Conservation (phyloP, 257 asterid genomes). For the Solanum pinnatisectum region DNA sequence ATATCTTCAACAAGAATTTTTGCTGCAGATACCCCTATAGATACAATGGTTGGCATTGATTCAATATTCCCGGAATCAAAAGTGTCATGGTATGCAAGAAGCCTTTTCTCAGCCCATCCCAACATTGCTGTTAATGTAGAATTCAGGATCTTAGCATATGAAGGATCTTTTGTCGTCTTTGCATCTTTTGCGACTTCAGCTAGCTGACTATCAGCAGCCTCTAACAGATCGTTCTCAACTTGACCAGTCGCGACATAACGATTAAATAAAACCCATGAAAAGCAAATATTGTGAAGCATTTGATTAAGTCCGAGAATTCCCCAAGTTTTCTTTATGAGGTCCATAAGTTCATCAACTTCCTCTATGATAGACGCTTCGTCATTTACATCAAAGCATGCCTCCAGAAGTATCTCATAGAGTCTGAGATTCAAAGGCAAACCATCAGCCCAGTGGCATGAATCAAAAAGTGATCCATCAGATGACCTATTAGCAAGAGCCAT, state of each 20-base stretch:
- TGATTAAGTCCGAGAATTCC: conserved; percentile 76
- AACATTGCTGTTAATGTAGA: conserved; percentile 84
- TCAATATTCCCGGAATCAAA: conserved; percentile 64
- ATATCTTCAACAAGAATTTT: conserved; percentile 90
- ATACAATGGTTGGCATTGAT: conserved; percentile 81
- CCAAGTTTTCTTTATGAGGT: conserved; percentile 94
- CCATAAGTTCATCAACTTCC: conserved; percentile 94
- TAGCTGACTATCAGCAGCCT: conserved; percentile 77
- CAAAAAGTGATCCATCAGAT: conserved; percentile 64
- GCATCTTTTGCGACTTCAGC: conserved; percentile 92
- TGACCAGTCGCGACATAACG: conserved; percentile 87
- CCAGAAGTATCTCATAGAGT: conserved; percentile 84
- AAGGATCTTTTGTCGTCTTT: conserved; percentile 64
- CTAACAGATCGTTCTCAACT: conserved; percentile 59
- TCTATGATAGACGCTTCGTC: conserved; percentile 74
- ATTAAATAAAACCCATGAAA: conserved; percentile 87
- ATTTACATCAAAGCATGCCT: conserved; percentile 74
- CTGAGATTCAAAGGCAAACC: conserved; percentile 89
- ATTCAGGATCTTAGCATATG: conserved; percentile 65
- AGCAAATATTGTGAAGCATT: conserved; percentile 84
- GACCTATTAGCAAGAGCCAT: conserved; percentile 72
- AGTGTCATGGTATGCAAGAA: conserved; percentile 95
- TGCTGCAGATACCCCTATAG: conserved; percentile 83
- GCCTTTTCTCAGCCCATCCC: conserved; percentile 99
- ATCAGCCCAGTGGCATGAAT: conserved; percentile 95